These are phyloP conservation scores for Alternaria triticimaculans DNA, from an alignment of 2,329 filamentous ascomycete genomes.

Conservation along the genomic window DNA sequence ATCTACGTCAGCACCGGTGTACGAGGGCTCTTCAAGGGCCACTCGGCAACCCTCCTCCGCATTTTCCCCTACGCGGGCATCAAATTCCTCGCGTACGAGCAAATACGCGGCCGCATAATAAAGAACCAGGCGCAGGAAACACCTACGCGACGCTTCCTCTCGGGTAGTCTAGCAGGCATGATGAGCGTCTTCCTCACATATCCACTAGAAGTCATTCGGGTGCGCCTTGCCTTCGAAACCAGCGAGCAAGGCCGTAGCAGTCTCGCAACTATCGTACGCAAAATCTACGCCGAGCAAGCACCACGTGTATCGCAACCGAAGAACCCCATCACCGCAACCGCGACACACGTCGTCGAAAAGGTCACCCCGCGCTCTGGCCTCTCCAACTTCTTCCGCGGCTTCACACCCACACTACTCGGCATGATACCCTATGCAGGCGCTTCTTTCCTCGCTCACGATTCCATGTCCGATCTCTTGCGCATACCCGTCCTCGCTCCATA, in stretches of 20 bases:
- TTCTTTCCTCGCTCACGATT: constrained; percentile 95
- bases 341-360: constrained; percentile 56
- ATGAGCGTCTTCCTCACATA: constrained; percentile 97
- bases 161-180: constrained; percentile 79
- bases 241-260: constrained; percentile 74
- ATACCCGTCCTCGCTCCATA: constrained; percentile 70
- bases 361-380: constrained; percentile 71
- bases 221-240: constrained; percentile 94
- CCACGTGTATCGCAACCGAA: constrained; percentile 35
- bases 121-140: constrained; percentile 77
- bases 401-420: constrained; percentile 85
- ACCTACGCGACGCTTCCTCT: constrained; percentile 73
- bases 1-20: constrained; percentile 80
- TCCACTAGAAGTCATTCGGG: constrained; percentile 88
- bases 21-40: constrained; percentile 84
- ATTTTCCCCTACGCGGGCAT: constrained; percentile 98
- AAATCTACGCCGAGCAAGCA: constrained; percentile 82
- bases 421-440: constrained; percentile 98
- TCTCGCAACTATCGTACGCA: constrained; percentile 76
- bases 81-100: constrained; percentile 98
- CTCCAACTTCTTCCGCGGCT: constrained; percentile 93
- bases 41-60: constrained; percentile 89
- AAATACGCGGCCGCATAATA: constrained; percentile 84
- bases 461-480: constrained; percentile 82
- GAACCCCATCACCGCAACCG: constrained; percentile 49